Evolutionary conservation across 139 green algal genomes (phyloP), one percentile per base, ranked within the genome.

Genomic region (Chlorella sorokiniana): DNA sequence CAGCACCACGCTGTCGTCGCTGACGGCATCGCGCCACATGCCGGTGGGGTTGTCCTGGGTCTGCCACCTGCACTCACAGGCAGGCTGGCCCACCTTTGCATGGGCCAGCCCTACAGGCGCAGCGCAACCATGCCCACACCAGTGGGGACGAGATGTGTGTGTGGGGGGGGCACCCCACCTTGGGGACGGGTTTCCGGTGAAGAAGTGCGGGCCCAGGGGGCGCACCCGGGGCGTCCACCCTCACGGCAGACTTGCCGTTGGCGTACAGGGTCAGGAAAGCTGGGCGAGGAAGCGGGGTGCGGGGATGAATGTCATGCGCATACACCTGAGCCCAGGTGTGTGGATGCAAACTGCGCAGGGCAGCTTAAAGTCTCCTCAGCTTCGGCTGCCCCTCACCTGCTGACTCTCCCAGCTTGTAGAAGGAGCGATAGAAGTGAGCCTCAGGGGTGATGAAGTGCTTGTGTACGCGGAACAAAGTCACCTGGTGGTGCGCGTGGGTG

Each of bases 381-480:
- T 3, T 25, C 7, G 22, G 10, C 29, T 33, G 31, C 27, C 64
- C 1, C 48, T 16, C 54, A 69, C 73, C 73, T 65, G 79, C 37
- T 37, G 78, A 75, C 45, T 59, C 52, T 9, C 83, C 85, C 71
- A 88, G 82, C 63, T 83, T 85, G 77, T 84, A 88, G 11, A 67
- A 69, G 14, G 42, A 37, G 48, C 85, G 77, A 41, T 88, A 88
- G 8, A 31, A 41, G 42, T 81, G 67, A 3, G 85, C 83, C 42
- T 89, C 85, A 4, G 79, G 83, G 22, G 76, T 86, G 56, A 83
- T 74, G 56, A 90, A 86, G 85, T 93, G 85, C 70, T 90, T 88
- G 85, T 93, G 89, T 16, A 70, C 79, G 6, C 89, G 80, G 79
- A 93, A 93, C 65, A 93, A 69, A 6, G 89, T 91, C 6, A 93